Percentiles rank a stretch among this genome's conserved stretches.
Evolutionary conservation across 495 filamentous ascomycete species (phyloP).

Genomic region (Jackrogersella multiformis): DNA sequence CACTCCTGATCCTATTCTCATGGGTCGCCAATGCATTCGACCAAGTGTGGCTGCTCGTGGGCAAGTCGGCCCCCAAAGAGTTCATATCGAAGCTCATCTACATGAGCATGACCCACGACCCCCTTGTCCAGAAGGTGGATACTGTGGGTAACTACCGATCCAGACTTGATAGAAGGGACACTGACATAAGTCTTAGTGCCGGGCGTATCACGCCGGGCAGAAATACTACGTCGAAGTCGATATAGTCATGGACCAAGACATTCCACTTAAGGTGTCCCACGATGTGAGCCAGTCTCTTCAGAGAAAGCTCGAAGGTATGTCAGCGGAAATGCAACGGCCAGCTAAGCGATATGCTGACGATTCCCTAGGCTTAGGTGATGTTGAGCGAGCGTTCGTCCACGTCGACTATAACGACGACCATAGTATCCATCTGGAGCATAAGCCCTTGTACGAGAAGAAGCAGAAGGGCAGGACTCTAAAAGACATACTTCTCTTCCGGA

Average conservation of each 20-base stretch:
- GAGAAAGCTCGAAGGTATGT: conserved; percentile 61
- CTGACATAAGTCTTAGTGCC: conserved; percentile 44
- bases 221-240: conserved; percentile 67
- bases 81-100: conserved; percentile 68
- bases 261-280: conserved; percentile 61
- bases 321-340: background rate
- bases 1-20: conserved; percentile 62
- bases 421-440: conserved; percentile 62
- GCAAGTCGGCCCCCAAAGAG: conserved; percentile 62
- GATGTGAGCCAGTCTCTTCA: conserved; percentile 64
- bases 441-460: conserved; percentile 59
- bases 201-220: conserved; percentile 65
- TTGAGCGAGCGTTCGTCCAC: conserved; percentile 66
- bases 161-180: background rate
- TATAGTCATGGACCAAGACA: conserved; percentile 63
- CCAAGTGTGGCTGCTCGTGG: conserved; percentile 65
- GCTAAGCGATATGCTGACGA: conserved; percentile 9
- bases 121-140: conserved; percentile 62
- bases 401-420: conserved; percentile 64
- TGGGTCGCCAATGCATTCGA: conserved; percentile 66
- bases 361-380: conserved; percentile 52
- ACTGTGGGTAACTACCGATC: conserved; percentile 47
- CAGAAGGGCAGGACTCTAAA: conserved; percentile 46
- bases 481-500: conserved; percentile 52
- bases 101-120: conserved; percentile 64